A percentile compares a stretch with the other conserved stretches of the same genome.
phyloP scores from a whole-genome alignment of 75 land plant species.

The Picea sitchensis region DNA sequence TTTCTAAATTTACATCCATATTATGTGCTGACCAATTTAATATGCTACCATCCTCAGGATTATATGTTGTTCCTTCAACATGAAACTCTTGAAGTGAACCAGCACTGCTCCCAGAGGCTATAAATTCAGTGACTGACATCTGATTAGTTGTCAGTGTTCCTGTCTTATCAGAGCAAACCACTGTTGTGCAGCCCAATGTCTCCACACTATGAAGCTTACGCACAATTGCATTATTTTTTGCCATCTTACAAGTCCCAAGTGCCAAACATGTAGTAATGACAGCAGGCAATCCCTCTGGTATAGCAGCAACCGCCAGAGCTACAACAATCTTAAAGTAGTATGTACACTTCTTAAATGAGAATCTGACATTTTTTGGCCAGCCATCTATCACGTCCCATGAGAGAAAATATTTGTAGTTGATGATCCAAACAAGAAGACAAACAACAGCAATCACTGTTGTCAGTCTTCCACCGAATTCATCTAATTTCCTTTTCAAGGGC shows the following conservation, averaged over 20 bases:
- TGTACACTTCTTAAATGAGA: constrained; percentile 83
- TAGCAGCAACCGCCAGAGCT: constrained; percentile 91
- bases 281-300: constrained; percentile 92
- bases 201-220: constrained; percentile 91
- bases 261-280: constrained; percentile 91
- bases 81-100: constrained; percentile 35
- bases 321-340: constrained; percentile 90
- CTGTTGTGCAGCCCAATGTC: constrained; percentile 93
- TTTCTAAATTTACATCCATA: constrained; percentile 60
- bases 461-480: constrained; percentile 74
- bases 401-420: constrained; percentile 76
- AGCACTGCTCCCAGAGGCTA: constrained; percentile 43
- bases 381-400: constrained; percentile 65
- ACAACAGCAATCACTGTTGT: constrained; percentile 66
- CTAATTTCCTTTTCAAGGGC: constrained; percentile 85
- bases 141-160: constrained; percentile 93
- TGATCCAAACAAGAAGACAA: constrained; percentile 76
- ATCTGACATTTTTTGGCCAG: constrained; percentile 61
- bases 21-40: constrained; percentile 45
- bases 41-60: constrained; percentile 72
- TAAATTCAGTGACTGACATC: constrained; percentile 74
- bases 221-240: constrained; percentile 85
- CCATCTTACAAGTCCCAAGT: constrained; percentile 89
- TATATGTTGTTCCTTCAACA: constrained; percentile 88
- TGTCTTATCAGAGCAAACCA: constrained; percentile 90